A percentile compares a stretch with the other conserved stretches of the same genome.
These are phyloP conservation scores for Puccinia coronata DNA, from an alignment of 1,284 basidiomycete species.

Conservation along the genomic window DNA sequence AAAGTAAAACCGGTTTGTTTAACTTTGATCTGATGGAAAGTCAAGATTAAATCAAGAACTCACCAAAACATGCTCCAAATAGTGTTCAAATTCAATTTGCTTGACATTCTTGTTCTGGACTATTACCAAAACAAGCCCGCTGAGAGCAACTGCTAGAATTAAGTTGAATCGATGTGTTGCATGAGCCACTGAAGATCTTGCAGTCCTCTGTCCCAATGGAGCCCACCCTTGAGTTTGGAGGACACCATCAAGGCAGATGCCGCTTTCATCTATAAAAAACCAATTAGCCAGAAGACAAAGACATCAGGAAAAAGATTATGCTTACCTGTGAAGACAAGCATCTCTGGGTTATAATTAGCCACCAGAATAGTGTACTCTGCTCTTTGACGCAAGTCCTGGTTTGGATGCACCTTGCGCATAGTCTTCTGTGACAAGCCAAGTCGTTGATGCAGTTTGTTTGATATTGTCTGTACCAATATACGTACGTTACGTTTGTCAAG, in stretches of 20 bases:
- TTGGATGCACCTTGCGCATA: not conserved
- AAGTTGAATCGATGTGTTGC: constrained; percentile 18
- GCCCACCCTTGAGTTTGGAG: not conserved
- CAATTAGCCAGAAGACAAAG: too few relatives aligned
- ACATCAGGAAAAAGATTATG: not conserved
- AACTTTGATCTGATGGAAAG: too few relatives aligned
- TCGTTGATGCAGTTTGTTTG: not conserved
- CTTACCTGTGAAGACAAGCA: not conserved
- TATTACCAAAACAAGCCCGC: not conserved
- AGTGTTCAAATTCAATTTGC: not conserved
- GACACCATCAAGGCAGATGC: not conserved
- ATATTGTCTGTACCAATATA: not conserved
- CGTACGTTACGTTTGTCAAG: not conserved
- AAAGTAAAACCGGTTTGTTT: too few relatives aligned
- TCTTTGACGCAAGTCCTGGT: not conserved
- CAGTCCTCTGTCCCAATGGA: not conserved
- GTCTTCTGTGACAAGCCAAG: not conserved
- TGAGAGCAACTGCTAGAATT: not conserved
- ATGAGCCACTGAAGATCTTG: not conserved
- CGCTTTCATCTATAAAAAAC: constrained; percentile 27
- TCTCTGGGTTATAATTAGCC: not conserved
- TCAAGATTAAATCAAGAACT: too few relatives aligned
- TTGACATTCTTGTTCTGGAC: not conserved
- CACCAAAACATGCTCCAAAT: constrained; percentile 6
- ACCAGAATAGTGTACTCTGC: not conserved